phyloP scores from a whole-genome alignment of 441 rosid genomes.

The Gossypium trilobum region DNA sequence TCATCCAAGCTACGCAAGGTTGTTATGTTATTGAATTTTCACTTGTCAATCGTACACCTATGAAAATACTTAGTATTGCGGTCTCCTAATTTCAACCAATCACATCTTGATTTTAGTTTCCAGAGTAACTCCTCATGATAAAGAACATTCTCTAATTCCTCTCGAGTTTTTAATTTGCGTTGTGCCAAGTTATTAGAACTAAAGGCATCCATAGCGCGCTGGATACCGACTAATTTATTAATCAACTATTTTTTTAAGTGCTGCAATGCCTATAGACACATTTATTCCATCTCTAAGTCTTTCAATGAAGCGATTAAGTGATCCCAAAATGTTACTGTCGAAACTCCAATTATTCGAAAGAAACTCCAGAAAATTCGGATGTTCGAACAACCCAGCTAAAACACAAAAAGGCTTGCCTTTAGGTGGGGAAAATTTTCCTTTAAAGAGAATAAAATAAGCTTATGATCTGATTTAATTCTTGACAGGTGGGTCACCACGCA shows the following conservation, averaged over 20 bases:
- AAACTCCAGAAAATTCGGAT: neutral
- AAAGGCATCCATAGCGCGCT: neutral
- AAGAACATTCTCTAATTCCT: neutral
- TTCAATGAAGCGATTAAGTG: neutral
- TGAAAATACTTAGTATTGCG: neutral
- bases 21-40: too few species aligned
- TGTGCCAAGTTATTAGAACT: neutral
- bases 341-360: neutral
- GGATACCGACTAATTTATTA: neutral
- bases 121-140: neutral
- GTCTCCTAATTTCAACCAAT: neutral
- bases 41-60: neutral
- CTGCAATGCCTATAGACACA: neutral
- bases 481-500: neutral
- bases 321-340: neutral
- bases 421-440: neutral
- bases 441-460: neutral
- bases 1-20: neutral
- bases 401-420: neutral
- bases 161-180: too few species aligned
- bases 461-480: neutral
- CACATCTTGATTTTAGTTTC: neutral
- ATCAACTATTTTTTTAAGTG: neutral
- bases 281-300: neutral
- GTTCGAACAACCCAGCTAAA: neutral